Evolutionary conservation across 768 basidiomycete species (phyloP), one percentile per base, ranked within the genome.

Genomic region (Suillus hirtellus): DNA sequence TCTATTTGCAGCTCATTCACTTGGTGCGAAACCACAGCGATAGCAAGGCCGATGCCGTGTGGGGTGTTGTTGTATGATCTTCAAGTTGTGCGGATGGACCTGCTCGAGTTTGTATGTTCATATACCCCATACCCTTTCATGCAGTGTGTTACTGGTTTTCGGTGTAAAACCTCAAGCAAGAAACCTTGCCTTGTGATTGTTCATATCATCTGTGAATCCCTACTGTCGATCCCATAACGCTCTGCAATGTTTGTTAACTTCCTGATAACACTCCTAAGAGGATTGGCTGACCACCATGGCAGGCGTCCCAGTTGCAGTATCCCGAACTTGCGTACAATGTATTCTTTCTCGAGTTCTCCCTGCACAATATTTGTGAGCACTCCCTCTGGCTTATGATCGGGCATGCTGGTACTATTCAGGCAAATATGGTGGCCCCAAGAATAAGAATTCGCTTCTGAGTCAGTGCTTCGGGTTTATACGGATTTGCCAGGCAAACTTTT

Each of bases 11-110:
- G 52, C 52, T 53, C 31, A 53, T 34, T 53, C 52, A 53, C 19
- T 53, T 53, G 52, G 52, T 53, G 34, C 52, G 52, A 34, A 53
- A 53, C 31, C 52, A 53, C 52, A 53, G 52, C 31, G 52, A 53
- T 34, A 12, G 9, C 52, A 12, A 53, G 4, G 31, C 34, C 31
- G 52, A 53, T 34, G 52, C 31, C 5, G 27, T 52, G 15, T 52
- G 50, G 50, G 27, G 11, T 12, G 44, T 31, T 50, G 49, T 50
- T 31, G 50, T 52, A 31, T 52, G 17, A 52, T 52, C 8, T 4
- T 4, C 24, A 34, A 31, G 27, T 52, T 50, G 27, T 34, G 19
- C 11, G 19, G 31, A 53, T 53, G 17, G 31, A 19, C 17, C 31
- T n/a, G 17, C 17, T 52, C 27, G 52, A 53, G 17, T n/a, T 53